Evolutionary conservation across 148 eudicot genomes (phyloP), one percentile per base, ranked within the genome.

Genomic region (Dianthus caryophyllus): DNA sequence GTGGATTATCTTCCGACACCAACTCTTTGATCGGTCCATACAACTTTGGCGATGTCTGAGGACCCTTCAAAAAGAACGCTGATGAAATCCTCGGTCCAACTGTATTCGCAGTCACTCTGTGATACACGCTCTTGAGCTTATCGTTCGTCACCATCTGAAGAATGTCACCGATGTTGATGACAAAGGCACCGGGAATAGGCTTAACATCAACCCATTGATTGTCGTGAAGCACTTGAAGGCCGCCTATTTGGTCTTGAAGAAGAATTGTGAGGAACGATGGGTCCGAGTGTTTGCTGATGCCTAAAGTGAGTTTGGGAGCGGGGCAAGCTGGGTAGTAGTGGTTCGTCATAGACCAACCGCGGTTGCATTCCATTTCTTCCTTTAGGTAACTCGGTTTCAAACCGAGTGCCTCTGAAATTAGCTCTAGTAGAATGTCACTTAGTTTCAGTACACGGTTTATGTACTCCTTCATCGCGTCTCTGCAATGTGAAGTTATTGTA

Each of bases 331-430:
- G 89, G 48, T 83, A 87, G 66, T 82, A 84, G 41, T 84, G 88
- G 57, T 73, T 75, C 7, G 73, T 6, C 2, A 79, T 0, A 6
- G 58, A 16, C 7, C 76, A 65, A 17, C 86, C 84, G 22, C 82
- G 72, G 0, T 53, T 69, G 50, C 83, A 75, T 0, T 50, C 82
- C 27, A 64, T 41, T 76, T 72, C 64, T 18, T 74, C 77, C 9
- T 57, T 73, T 9, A 87, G 61, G 65, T 77, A 76, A 17, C 53
- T 62, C 12, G 79, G 66, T 15, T 69, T 46, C 6, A 87, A 80
- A 18, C 83, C 86, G 64, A 84, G 76, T 29, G 79, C 84, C 71
- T 72, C 79, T 0, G 91, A 84, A n/a, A 82, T 48, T 26, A 87
- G 16, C 66, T 77, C 84, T 29, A 84, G 64, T 38, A 87, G 38